A percentile compares a stretch with the other conserved stretches of the same genome.
These are phyloP conservation scores for Solanum hybrid DNA, from an alignment of 305 asterid species.

Conservation along the genomic window DNA sequence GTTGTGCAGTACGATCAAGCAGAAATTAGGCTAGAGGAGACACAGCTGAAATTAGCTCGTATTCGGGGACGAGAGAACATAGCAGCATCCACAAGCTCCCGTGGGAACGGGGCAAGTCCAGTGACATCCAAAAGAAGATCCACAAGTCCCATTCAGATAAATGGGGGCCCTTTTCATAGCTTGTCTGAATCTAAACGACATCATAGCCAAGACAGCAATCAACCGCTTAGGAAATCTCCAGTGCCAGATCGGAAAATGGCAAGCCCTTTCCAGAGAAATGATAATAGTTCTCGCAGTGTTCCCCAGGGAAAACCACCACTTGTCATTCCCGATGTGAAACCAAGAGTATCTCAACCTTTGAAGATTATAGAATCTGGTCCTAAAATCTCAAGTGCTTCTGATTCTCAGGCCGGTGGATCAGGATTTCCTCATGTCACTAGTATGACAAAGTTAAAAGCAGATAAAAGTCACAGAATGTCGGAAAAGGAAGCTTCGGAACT, in stretches of 20 bases:
- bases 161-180: constrained; percentile 1
- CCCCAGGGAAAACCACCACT: constrained; percentile 45
- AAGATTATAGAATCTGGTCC: constrained; percentile 38
- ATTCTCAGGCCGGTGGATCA: constrained; percentile 20
- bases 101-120: constrained; percentile 18
- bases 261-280: constrained; percentile 1
- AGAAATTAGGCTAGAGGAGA: constrained; percentile 54
- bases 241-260: not conserved
- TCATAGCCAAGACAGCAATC: not conserved
- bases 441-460: constrained; percentile 27
- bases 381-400: constrained; percentile 28
- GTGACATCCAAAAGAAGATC: constrained; percentile 27
- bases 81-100: constrained; percentile 20
- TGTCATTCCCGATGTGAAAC: constrained; percentile 33
- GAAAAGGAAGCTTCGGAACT: constrained; percentile 30
- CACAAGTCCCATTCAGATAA: constrained; percentile 21
- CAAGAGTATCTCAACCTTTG: constrained; percentile 26
- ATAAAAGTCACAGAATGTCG: constrained; percentile 27
- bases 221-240: not conserved
- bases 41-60: constrained; percentile 54
- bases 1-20: constrained; percentile 54
- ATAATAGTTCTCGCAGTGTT: constrained; percentile 24
- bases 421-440: constrained; percentile 17
- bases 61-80: constrained; percentile 33
- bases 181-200: constrained; percentile 1